Base-by-base conservation (phyloP, 768 basidiomycete species). In the Suillus variegatus region DNA sequence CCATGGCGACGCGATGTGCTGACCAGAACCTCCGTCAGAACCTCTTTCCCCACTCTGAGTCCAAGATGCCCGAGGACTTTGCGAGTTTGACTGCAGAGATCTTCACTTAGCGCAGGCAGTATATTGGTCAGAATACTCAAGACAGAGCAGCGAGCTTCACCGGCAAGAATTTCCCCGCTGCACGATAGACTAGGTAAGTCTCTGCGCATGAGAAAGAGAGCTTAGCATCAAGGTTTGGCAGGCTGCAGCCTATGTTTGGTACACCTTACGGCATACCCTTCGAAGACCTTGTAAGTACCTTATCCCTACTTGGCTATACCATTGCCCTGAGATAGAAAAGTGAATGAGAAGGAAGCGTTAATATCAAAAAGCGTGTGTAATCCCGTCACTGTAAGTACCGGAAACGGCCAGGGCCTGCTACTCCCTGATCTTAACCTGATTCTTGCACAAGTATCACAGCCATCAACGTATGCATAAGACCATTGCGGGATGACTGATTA, bases 281-380 rank as follows among this genome's bases (percentile, higher is more conserved):
- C 52, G 52, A 54, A 41, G 57, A 25, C 57, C 32, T 6, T 28
- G 52, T 54, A 10, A 32, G 52, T 18, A 20, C 52, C 52, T 28
- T 43, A 40, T 60, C 58, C 58, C 20, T 35, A 54, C 52, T 54
- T 54, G 18, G 54, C 35, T 35, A 55, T 55, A 55, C 28, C 54
- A 55, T 55, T 9, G 6, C 54, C 36, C 54, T 36, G 54, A 36
- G 38, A 40, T 40, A 58, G 57, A 58, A 58, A 10, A 43, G 41
- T 60, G 40, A 41, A 20, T 43, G 58, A 41, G 57, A 58, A 7
- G 40, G 57, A 58, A 58, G 28, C 20, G 2, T 60, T 32, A 28
- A 60, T 60, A 60, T 60, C 58, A 41, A 44, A 41, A 44, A 55
- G 20, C 32, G 57, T 41, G 36, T 57, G 56, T 22, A 16, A 36